Percentiles rank a stretch among this genome's conserved stretches.
phyloP scores from a whole-genome alignment of 768 basidiomycete species.

The Panaeolus papilionaceus region DNA sequence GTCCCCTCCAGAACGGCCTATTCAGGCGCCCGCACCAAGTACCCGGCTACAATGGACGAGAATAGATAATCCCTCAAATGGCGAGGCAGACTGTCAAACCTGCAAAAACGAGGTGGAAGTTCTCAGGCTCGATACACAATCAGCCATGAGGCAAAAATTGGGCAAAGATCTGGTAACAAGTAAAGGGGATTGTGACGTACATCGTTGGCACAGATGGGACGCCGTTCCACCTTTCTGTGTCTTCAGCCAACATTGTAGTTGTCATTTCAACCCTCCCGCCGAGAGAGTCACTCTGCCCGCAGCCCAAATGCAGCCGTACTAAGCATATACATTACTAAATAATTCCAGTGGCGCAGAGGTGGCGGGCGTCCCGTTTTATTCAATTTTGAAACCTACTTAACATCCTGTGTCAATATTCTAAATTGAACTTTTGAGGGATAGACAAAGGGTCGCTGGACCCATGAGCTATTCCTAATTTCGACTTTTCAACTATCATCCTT shows the following conservation, averaged over 20 bases:
- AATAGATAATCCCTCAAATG: constrained; percentile 8
- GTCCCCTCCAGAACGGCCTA: not conserved
- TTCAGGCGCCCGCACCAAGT: constrained; percentile 9
- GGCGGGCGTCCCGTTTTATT: not conserved
- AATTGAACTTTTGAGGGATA: not conserved
- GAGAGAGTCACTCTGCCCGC: not conserved
- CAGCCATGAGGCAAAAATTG: not conserved
- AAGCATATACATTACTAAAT: not conserved
- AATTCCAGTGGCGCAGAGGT: not conserved
- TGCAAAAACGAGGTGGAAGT: not conserved
- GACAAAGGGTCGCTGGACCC: not conserved
- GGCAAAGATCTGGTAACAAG: not conserved
- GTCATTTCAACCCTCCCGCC: not conserved
- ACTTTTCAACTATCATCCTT: not conserved
- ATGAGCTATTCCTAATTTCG: not conserved
- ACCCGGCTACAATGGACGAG: not conserved
- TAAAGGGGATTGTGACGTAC: not conserved
- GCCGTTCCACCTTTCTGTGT: not conserved
- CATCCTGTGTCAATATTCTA: not conserved
- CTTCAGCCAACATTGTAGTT: not conserved
- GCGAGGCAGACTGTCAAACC: not conserved
- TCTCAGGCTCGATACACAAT: not conserved
- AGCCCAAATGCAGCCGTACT: not conserved
- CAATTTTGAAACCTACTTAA: not conserved
- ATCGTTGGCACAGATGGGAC: not conserved